A percentile compares a stretch with the other conserved stretches of the same genome.
Evolutionary conservation across 192 early-diverging fungal genomes (phyloP).

Genomic region (Lobosporangium transversale): DNA sequence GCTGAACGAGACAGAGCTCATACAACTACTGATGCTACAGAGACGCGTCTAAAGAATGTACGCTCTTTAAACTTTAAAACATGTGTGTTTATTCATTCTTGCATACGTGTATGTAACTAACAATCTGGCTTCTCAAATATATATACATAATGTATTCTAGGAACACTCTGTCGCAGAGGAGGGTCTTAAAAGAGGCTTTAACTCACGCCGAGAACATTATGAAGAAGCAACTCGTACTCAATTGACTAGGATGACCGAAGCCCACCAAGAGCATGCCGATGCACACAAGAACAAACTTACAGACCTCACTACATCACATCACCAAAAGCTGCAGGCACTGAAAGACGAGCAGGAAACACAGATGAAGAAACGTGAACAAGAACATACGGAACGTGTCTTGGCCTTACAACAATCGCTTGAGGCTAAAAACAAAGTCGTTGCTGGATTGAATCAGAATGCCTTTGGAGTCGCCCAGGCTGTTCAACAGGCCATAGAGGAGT

Average conservation of each 20-base stretch:
- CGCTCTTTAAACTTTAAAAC: neutral
- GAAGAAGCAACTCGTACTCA: neutral
- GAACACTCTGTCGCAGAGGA: slow-evolving; percentile 3
- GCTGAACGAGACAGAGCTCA: slow-evolving; percentile 12
- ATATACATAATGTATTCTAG: neutral
- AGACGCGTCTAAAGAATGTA: slow-evolving; percentile 14
- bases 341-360: neutral
- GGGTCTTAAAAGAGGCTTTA: neutral
- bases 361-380: slow-evolving; percentile 2
- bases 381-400: neutral
- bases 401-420: neutral
- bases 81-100: no score
- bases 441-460: no score
- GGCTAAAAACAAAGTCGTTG: no score
- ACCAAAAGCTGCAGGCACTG: slow-evolving; percentile 3
- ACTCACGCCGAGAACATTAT: neutral
- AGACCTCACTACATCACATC: slow-evolving; percentile 8
- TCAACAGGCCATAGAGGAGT: slow-evolving; percentile 11
- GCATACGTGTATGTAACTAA: no score
- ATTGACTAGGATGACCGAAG: slow-evolving; percentile 1
- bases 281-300: slow-evolving; percentile 15
- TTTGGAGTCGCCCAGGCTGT: no score
- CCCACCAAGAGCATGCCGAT: slow-evolving; percentile 20
- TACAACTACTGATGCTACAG: neutral
- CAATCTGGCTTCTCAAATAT: neutral